These are phyloP conservation scores for Colletotrichum sp. DNA, from an alignment of 2,329 filamentous ascomycete species.

Conservation along the genomic window DNA sequence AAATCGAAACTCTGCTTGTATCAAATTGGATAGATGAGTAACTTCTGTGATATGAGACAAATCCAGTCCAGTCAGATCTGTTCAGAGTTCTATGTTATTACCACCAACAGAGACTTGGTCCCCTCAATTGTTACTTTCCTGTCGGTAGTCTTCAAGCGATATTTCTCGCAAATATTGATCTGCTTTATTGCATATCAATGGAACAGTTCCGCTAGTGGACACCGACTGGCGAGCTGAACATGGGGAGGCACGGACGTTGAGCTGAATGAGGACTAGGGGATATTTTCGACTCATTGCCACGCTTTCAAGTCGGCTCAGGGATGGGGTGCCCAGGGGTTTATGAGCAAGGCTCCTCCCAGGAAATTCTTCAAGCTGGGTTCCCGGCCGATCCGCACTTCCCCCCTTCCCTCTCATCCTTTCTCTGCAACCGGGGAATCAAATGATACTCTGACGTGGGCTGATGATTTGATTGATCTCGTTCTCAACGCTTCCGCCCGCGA, in stretches of 20 bases:
- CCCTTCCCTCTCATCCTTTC: neutral
- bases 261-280: neutral
- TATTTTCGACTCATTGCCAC: neutral
- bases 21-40: neutral
- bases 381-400: neutral
- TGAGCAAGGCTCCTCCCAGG: neutral
- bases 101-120: neutral
- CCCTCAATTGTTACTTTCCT: neutral
- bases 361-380: slow-evolving; percentile 1
- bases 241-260: neutral
- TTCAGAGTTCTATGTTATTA: neutral
- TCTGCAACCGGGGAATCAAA: neutral
- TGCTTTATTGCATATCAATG: neutral
- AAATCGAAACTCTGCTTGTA: neutral
- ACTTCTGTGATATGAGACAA: neutral
- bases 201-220: neutral
- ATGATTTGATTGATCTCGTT: neutral
- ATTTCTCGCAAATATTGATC: neutral
- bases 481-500: neutral
- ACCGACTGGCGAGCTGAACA: neutral
- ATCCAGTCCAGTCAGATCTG: neutral
- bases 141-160: neutral
- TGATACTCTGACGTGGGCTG: neutral
- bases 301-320: neutral
- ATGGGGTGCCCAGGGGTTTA: neutral